Evolutionary conservation across 345 rosid genomes (phyloP).

Genomic region (Conringia planisiliqua): DNA sequence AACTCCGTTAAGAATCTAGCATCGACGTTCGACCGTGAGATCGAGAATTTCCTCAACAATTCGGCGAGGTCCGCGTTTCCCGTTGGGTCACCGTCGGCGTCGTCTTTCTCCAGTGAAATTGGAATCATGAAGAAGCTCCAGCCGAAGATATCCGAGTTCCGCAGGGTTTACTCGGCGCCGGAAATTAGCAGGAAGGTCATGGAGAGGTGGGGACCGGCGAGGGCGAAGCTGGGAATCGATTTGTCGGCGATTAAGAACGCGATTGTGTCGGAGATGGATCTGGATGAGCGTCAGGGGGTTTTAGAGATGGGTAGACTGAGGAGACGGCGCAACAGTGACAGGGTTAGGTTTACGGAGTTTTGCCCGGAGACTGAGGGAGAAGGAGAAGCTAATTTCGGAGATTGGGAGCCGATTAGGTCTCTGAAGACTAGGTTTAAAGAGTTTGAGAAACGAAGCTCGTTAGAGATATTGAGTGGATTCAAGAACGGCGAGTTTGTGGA

Average conservation of each 20-base stretch:
- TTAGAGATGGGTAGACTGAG: conserved; percentile 48
- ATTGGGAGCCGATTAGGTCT: conserved; percentile 81
- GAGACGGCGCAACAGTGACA: conserved; percentile 46
- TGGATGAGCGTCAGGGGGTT: conserved; percentile 36
- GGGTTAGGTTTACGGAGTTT: conserved; percentile 50
- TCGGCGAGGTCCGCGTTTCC: conserved; percentile 64
- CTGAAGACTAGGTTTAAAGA: conserved; percentile 68
- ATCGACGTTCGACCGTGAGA: conserved; percentile 73
- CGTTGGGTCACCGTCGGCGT: conserved; percentile 43
- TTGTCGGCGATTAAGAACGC: conserved; percentile 79
- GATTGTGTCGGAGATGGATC: conserved; percentile 58
- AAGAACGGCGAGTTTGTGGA: conserved; percentile 72
- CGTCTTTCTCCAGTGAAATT: conserved; percentile 48
- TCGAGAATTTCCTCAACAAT: conserved; percentile 68
- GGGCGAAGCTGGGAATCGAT: conserved; percentile 71
- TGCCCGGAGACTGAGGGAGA: conserved; percentile 37
- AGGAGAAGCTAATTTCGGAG: conserved; percentile 44
- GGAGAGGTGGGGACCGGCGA: conserved; percentile 75
- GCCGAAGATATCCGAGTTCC: conserved; percentile 87
- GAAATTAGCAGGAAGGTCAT: conserved; percentile 79
- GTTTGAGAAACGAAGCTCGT: conserved; percentile 70
- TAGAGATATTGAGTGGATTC: conserved; percentile 65
- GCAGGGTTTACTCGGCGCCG: conserved; percentile 90
- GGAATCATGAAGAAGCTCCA: conserved; percentile 81
- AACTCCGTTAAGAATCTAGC: conserved; percentile 85